A percentile compares a stretch with the other conserved stretches of the same genome.
Evolutionary conservation across 768 basidiomycete genomes (phyloP).

Genomic region (Leccinum subgranulosum): DNA sequence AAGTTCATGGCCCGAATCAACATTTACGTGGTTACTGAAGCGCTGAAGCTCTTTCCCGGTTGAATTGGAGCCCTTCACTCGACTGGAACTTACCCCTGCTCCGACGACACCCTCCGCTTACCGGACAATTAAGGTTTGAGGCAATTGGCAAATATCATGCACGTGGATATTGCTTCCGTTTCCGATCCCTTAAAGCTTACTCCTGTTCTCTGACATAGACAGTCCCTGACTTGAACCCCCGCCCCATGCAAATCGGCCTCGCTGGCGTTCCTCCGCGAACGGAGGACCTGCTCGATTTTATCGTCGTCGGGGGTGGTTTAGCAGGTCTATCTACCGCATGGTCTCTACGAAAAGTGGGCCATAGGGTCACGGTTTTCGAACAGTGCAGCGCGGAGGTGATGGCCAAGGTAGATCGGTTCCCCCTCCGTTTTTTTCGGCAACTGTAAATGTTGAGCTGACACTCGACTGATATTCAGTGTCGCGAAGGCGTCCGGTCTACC

Average conservation of each 20-base stretch:
- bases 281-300: constrained; percentile 18
- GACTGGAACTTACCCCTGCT: too few relatives aligned
- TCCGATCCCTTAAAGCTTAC: neutral
- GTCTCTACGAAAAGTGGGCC: constrained; percentile 50
- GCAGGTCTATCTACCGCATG: constrained; percentile 56
- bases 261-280: constrained; percentile 2
- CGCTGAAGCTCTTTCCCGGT: too few relatives aligned
- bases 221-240: neutral
- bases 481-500: constrained; percentile 42
- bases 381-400: constrained; percentile 38
- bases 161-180: neutral
- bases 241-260: constrained; percentile 10
- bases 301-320: constrained; percentile 33
- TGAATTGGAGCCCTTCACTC: too few relatives aligned
- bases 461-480: constrained; percentile 19
- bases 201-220: neutral
- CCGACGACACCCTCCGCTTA: too few relatives aligned
- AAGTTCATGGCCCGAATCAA: too few relatives aligned
- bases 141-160: too few relatives aligned
- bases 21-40: too few relatives aligned
- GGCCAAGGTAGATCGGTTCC: constrained; percentile 24
- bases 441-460: neutral
- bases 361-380: constrained; percentile 55
- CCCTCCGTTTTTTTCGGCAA: neutral
- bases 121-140: too few relatives aligned